Evolutionary conservation across 306 rosid species (phyloP).

Genomic region (Sicyos edulis): DNA sequence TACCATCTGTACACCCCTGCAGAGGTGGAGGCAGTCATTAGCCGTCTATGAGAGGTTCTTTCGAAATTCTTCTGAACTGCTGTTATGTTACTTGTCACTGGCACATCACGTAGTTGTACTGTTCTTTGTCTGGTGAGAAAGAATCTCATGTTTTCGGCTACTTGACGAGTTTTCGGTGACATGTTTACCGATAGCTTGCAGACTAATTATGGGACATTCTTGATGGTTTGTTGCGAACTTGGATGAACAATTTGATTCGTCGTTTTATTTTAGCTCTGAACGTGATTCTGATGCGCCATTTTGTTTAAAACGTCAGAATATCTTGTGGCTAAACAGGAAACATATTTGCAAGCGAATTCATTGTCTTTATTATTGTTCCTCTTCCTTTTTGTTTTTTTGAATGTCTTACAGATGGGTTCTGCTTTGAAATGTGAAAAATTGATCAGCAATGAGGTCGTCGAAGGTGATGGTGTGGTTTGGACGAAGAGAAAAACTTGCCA

Average conservation of each 20-base stretch:
- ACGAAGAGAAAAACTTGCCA: too few species aligned
- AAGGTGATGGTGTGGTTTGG: too few species aligned
- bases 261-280: not conserved
- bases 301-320: conserved; percentile 1
- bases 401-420: too few species aligned
- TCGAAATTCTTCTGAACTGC: not conserved
- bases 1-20: conserved; percentile 82
- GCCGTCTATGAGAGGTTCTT: conserved; percentile 51
- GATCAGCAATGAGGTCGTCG: too few species aligned
- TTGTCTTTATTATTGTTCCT: too few species aligned
- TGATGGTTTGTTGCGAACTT: conserved; percentile 13
- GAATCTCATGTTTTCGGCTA: conserved; percentile 11
- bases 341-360: not conserved
- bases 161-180: not conserved
- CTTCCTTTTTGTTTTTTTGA: too few species aligned
- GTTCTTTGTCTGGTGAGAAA: conserved; percentile 7
- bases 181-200: not conserved
- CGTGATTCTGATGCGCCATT: conserved; percentile 3
- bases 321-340: not conserved
- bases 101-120: conserved; percentile 10
- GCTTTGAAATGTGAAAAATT: too few species aligned
- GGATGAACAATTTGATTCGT: conserved; percentile 14
- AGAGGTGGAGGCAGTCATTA: conserved; percentile 89
- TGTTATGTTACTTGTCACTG: conserved; percentile 7
- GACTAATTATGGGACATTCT: conserved; percentile 11